Percentiles rank a stretch among this genome's conserved stretches.
phyloP scores from a whole-genome alignment of 2,329 filamentous ascomycete species.

The Rugonectria rugulosa region DNA sequence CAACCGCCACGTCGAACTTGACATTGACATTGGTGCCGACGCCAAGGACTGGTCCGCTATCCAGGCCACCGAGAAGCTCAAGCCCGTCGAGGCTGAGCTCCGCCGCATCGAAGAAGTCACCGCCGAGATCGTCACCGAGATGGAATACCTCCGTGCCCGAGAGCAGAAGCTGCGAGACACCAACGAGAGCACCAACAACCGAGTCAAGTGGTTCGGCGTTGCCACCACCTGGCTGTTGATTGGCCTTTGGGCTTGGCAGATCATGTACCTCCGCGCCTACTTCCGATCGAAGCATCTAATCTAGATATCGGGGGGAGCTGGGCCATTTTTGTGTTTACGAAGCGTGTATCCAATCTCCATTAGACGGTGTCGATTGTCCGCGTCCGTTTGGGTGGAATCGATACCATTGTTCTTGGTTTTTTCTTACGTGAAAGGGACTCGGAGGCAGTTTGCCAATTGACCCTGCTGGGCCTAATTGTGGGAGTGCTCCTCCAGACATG shows the following conservation, averaged over 20 bases:
- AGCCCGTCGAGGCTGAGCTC: conserved; percentile 94
- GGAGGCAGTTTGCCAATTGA: conserved; percentile 2
- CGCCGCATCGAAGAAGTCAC: conserved; percentile 92
- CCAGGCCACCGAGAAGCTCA: conserved; percentile 95
- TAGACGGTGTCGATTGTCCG: conserved; percentile 18
- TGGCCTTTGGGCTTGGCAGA: conserved; percentile 93
- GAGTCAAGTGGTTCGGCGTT: conserved; percentile 98
- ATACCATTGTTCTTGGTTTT: conserved; percentile 11
- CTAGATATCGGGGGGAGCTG: conserved; percentile 28
- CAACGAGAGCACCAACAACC: conserved; percentile 98
- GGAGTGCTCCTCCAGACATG: conserved; percentile 33
- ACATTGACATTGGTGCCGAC: conserved; percentile 95
- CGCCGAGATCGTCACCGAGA: conserved; percentile 86
- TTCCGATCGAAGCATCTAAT: conserved; percentile 71
- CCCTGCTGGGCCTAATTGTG: conserved; percentile 26
- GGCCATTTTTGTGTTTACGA: conserved; percentile 20
- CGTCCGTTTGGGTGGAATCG: conserved; percentile 11
- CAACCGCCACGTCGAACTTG: conserved; percentile 82
- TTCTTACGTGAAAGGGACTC: not conserved
- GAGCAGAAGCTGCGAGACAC: conserved; percentile 98
- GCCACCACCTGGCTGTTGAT: conserved; percentile 91
- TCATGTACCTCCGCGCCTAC: conserved; percentile 96
- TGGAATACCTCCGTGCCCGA: conserved; percentile 90
- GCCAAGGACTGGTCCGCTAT: conserved; percentile 98
- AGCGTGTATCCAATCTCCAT: conserved; percentile 21